A percentile compares a stretch with the other conserved stretches of the same genome.
Evolutionary conservation across 352 stramenopile genomes (phyloP).

Genomic region (Phytophthora pistaciae): DNA sequence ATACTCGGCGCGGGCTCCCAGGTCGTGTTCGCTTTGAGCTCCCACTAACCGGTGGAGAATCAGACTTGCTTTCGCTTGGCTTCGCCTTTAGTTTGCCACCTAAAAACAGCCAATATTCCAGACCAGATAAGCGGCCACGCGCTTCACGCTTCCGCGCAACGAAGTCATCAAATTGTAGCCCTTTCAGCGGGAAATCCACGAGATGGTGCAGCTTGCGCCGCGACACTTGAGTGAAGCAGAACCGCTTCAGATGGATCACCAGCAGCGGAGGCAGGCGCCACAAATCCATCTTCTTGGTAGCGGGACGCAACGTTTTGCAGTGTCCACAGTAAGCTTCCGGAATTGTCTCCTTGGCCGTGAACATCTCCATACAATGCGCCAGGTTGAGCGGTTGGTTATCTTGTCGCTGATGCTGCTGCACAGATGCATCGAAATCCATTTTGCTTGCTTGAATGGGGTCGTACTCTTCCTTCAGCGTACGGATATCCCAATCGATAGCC

Average conservation of each 20-base stretch:
- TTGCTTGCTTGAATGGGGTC: slow-evolving; percentile 88
- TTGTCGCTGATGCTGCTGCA: slow-evolving; percentile 69
- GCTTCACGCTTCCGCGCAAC: slow-evolving; percentile 70
- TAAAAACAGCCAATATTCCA: slow-evolving; percentile 81
- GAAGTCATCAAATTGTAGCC: slow-evolving; percentile 90
- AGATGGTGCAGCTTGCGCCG: slow-evolving; percentile 96
- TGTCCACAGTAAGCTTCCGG: slow-evolving; percentile 83
- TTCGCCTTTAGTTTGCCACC: slow-evolving; percentile 68
- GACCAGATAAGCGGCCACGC: slow-evolving; percentile 49
- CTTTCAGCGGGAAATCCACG: slow-evolving; percentile 96
- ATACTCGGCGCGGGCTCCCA: slow-evolving; percentile 24
- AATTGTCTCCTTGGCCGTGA: slow-evolving; percentile 84
- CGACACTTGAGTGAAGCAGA: slow-evolving; percentile 96
- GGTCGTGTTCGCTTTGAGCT: slow-evolving; percentile 15
- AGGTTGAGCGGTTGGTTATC: slow-evolving; percentile 88
- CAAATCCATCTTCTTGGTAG: slow-evolving; percentile 97
- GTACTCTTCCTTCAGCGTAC: slow-evolving; percentile 88
- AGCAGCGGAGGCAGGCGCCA: slow-evolving; percentile 97
- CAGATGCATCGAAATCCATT: slow-evolving; percentile 72
- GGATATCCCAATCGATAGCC: slow-evolving; percentile 92
- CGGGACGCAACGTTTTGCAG: slow-evolving; percentile 91
- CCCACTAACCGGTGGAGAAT: slow-evolving; percentile 12
- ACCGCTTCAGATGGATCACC: slow-evolving; percentile 99
- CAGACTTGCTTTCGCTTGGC: slow-evolving; percentile 6
- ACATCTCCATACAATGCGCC: slow-evolving; percentile 87